Evolutionary conservation across 495 filamentous ascomycete species (phyloP).

Genomic region (Platismatia glauca): DNA sequence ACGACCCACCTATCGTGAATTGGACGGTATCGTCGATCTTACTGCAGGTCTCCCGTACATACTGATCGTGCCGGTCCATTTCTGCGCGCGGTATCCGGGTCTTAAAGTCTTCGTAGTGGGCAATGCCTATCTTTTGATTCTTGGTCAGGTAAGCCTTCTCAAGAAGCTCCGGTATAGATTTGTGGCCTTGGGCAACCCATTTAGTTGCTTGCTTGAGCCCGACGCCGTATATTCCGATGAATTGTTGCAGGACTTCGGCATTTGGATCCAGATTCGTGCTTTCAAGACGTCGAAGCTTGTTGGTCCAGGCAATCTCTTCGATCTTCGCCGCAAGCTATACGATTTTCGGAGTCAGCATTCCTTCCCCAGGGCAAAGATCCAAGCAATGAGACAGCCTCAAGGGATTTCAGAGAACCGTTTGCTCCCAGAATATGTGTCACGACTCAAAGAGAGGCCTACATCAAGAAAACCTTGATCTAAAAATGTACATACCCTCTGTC

Average conservation of each 20-base stretch:
- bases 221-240: constrained; percentile 73
- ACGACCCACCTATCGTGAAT: constrained; percentile 73
- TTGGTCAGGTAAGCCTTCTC: constrained; percentile 55
- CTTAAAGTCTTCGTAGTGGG: constrained; percentile 74
- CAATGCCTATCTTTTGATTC: constrained; percentile 71
- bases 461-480: too few relatives aligned
- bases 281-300: constrained; percentile 65
- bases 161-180: constrained; percentile 62
- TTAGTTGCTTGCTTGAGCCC: constrained; percentile 59
- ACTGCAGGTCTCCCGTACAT: constrained; percentile 54
- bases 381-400: too few relatives aligned
- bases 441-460: too few relatives aligned
- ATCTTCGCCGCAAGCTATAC: constrained; percentile 87
- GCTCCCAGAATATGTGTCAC: too few relatives aligned
- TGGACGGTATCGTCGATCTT: constrained; percentile 55
- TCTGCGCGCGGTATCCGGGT: constrained; percentile 74
- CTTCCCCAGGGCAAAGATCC: too few relatives aligned
- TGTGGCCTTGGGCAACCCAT: constrained; percentile 73
- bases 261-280: constrained; percentile 54
- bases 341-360: too few relatives aligned
- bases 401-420: too few relatives aligned
- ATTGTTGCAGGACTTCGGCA: constrained; percentile 54
- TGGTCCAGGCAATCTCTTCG: constrained; percentile 77
- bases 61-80: constrained; percentile 58
- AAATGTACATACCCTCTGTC: too few relatives aligned